phyloP scores from a whole-genome alignment of 2,329 filamentous ascomycete genomes.

The Emmonsiellopsis sp. region DNA sequence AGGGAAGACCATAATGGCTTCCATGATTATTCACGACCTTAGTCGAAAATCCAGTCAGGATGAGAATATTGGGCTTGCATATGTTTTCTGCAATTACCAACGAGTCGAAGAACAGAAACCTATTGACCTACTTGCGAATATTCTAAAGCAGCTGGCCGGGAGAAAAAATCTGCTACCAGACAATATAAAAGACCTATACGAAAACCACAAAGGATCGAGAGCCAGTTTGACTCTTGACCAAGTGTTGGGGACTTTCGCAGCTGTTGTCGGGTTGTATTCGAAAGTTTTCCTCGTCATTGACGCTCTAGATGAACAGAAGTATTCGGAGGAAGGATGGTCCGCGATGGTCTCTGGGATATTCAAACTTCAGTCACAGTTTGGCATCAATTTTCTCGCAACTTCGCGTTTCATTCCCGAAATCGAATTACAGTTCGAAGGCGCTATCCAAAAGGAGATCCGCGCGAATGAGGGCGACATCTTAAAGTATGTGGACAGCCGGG shows the following conservation, averaged over 20 bases:
- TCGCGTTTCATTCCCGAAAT: not conserved
- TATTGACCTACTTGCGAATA: not conserved
- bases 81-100: conserved; percentile 1
- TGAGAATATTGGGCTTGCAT: conserved; percentile 4
- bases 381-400: not conserved
- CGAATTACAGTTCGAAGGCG: not conserved
- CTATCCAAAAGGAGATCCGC: not conserved
- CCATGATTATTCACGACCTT: conserved; percentile 10
- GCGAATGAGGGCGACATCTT: not conserved
- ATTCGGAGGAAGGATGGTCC: not conserved
- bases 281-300: conserved; percentile 14
- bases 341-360: not conserved
- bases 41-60: not conserved
- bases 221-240: conserved; percentile 6
- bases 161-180: not conserved
- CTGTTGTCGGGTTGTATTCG: not conserved
- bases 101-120: not conserved
- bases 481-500: conserved; percentile 9
- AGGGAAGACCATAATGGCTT: conserved; percentile 11
- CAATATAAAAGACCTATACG: conserved; percentile 4
- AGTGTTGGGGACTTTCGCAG: conserved; percentile 5
- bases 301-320: conserved; percentile 15
- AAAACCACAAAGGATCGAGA: conserved; percentile 1
- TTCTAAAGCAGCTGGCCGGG: conserved; percentile 8
- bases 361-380: not conserved